Evolutionary conservation across 805 yeast genomes (phyloP).

Genomic region (Kodamaea leandrae): DNA sequence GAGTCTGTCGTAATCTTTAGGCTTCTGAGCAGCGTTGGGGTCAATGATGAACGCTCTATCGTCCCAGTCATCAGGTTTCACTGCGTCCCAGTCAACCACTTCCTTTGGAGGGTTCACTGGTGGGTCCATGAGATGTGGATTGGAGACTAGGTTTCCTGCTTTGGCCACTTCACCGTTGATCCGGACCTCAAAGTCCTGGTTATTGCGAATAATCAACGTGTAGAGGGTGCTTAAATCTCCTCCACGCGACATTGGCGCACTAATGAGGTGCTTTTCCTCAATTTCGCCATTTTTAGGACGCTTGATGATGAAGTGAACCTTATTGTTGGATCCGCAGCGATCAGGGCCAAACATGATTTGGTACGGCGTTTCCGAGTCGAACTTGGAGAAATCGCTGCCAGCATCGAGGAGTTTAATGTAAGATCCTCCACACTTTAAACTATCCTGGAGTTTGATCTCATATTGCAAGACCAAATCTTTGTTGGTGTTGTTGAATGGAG

Average conservation of each 20-base stretch:
- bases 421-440: slow-evolving; percentile 84
- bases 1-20: slow-evolving; percentile 81
- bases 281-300: slow-evolving; percentile 54
- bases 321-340: slow-evolving; percentile 77
- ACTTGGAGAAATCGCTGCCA: slow-evolving; percentile 42
- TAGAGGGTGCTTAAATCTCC: slow-evolving; percentile 64
- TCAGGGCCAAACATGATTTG: slow-evolving; percentile 96
- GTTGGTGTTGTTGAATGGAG: slow-evolving; percentile 56
- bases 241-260: slow-evolving; percentile 65
- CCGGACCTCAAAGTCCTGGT: slow-evolving; percentile 74
- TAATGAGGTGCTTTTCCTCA: slow-evolving; percentile 65
- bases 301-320: slow-evolving; percentile 72
- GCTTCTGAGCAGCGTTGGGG: slow-evolving; percentile 59
- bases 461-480: slow-evolving; percentile 80
- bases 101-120: slow-evolving; percentile 63
- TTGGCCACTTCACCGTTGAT: slow-evolving; percentile 72
- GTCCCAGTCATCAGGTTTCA: slow-evolving; percentile 81
- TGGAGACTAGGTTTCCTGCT: slow-evolving; percentile 63
- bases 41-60: slow-evolving; percentile 67
- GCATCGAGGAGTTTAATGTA: slow-evolving; percentile 70
- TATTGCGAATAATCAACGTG: slow-evolving; percentile 67
- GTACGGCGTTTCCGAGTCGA: slow-evolving; percentile 67
- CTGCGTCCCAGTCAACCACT: slow-evolving; percentile 53
- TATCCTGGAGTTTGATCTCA: slow-evolving; percentile 81
- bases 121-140: slow-evolving; percentile 56